Evolutionary conservation across 73 alveolate genomes (phyloP), one percentile per base, ranked within the genome.

Genomic region (Blepharisma japonicum): DNA sequence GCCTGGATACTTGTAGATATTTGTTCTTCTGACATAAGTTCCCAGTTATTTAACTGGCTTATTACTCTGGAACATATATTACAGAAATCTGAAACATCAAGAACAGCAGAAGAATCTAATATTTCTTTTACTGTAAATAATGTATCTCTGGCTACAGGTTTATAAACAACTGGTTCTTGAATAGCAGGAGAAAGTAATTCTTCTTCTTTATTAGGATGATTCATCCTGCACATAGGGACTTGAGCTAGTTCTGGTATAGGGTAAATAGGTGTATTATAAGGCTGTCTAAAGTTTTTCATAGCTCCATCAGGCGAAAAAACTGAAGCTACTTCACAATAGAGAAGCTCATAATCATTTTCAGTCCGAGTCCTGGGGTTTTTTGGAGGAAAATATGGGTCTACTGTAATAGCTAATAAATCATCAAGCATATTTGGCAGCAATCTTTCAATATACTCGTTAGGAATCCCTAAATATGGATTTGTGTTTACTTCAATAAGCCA

Each of bases 401-500:
- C 71, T 4, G 90, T 85, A 32, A 92, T 71, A 82, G 90, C 84
- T 61, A 94, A 85, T 61, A 92, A 71, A 77, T 94, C 97, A 56
- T 92, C 96, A 47, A 94, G 84, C 98, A 94, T 92, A 81, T 91
- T 79, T 39, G 98, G 98, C 20, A 94, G 86, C 71, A 94, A 56
- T 47, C 78, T 81, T 49, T 76, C 80, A 45, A 94, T 90, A 55
- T 86, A 90, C 8, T 85, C 91, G 49, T 90, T 90, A 21, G 95
- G 92, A 20, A 70, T 91, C 54, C 94, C 95, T 70, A 95, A 78
- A 20, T 94, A 91, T 8, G 80, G 80, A 5, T 70, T 70, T 14
- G 80, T 70, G 27, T 70, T 70, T 18, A 70, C 80, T 45, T 70
- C 80, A 45, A 70, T 39, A 3, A 70, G 61, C 66, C 80, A 70